Conservation (phyloP, 1,284 basidiomycete genomes). For the Ceratobasidium sp. region DNA sequence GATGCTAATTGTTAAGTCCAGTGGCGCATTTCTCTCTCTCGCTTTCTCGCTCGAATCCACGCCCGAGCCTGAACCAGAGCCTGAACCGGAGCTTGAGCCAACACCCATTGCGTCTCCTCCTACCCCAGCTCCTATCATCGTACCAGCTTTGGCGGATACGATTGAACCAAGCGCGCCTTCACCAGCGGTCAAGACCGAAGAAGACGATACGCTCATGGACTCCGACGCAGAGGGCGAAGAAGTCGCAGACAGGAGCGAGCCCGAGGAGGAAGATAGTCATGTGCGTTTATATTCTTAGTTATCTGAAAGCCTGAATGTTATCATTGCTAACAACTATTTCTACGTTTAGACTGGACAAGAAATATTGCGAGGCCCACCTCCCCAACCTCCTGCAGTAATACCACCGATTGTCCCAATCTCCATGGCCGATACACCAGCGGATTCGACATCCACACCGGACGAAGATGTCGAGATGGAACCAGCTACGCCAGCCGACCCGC, state of each 20-base stretch:
- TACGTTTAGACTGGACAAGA: no score
- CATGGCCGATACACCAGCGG: not conserved
- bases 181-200: slow-evolving; percentile 27
- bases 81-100: not conserved
- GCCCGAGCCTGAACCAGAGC: slow-evolving; percentile 9
- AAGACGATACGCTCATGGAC: slow-evolving; percentile 11
- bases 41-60: not conserved
- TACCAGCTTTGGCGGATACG: not conserved
- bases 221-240: not conserved
- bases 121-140: not conserved
- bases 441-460: not conserved
- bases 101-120: not conserved
- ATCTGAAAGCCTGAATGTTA: no score
- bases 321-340: no score
- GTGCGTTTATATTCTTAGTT: not conserved
- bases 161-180: not conserved
- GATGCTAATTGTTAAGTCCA: not conserved
- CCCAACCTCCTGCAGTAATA: no score
- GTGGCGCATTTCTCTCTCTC: slow-evolving; percentile 20
- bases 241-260: not conserved
- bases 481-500: not conserved
- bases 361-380: not conserved
- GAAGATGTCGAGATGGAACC: slow-evolving; percentile 16
- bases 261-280: not conserved
- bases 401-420: not conserved